These are phyloP conservation scores for Termitomyces eurrhizus DNA, from an alignment of 768 basidiomycete genomes.

Conservation along the genomic window DNA sequence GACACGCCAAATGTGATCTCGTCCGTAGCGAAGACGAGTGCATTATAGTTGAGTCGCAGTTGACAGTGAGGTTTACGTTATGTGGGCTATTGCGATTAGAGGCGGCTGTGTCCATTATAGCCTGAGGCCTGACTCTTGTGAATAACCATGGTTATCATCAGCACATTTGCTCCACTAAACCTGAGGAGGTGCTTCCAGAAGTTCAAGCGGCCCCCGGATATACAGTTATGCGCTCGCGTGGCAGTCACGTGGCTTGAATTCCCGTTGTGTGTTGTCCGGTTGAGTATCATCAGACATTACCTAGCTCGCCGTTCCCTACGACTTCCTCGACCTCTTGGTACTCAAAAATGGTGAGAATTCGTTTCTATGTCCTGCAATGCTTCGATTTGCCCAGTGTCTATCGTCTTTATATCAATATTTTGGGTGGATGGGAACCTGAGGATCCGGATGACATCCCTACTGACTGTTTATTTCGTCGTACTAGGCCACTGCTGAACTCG, in stretches of 20 bases:
- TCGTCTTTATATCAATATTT: background rate
- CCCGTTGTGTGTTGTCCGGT: background rate
- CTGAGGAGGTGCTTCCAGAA: background rate
- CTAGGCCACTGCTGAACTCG: slow-evolving; percentile 69
- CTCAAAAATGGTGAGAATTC: slow-evolving; percentile 19
- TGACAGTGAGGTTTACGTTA: background rate
- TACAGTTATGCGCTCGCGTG: slow-evolving; percentile 7
- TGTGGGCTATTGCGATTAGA: background rate
- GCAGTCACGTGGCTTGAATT: slow-evolving; percentile 11
- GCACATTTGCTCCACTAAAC: background rate
- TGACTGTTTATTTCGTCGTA: slow-evolving; percentile 2
- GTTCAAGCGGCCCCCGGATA: background rate
- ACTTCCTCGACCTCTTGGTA: slow-evolving; percentile 9
- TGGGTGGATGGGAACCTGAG: slow-evolving; percentile 16
- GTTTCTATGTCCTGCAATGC: background rate
- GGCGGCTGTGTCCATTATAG: background rate
- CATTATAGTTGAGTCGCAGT: background rate
- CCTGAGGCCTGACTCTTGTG: background rate
- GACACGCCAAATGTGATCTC: background rate
- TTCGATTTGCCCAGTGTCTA: slow-evolving; percentile 5
- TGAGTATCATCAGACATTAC: slow-evolving; percentile 8
- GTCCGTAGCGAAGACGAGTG: background rate
- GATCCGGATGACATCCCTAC: slow-evolving; percentile 15
- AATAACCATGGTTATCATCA: background rate
- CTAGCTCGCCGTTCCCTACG: slow-evolving; percentile 15